These are phyloP conservation scores for Anisogramma anomala DNA, from an alignment of 2,329 filamentous ascomycete species.

Conservation along the genomic window DNA sequence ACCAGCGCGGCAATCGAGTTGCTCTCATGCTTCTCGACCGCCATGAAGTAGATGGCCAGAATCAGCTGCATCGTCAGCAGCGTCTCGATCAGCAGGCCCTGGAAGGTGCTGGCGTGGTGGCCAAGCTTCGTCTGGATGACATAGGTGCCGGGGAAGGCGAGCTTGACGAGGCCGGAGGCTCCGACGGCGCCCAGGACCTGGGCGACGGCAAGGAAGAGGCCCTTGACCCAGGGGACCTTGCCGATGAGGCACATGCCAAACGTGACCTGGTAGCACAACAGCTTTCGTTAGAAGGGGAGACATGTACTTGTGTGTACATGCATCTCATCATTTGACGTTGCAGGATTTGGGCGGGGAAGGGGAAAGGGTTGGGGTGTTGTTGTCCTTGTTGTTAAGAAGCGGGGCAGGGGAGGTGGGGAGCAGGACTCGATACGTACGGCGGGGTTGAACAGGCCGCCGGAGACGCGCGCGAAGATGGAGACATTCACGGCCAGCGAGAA, in stretches of 20 bases:
- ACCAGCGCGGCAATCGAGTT: conserved; percentile 29
- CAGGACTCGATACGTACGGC: conserved; percentile 6
- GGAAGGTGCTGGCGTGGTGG: conserved; percentile 29
- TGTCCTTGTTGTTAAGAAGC: no score
- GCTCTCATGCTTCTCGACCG: conserved; percentile 48
- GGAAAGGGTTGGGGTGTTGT: not conserved
- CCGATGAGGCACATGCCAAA: conserved; percentile 35
- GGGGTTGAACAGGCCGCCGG: conserved; percentile 13
- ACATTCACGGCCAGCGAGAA: conserved; percentile 13
- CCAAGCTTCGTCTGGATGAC: conserved; percentile 34
- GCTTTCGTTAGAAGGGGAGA: not conserved
- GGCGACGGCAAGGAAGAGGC: conserved; percentile 22
- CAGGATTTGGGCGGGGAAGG: not conserved
- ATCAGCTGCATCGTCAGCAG: conserved; percentile 40
- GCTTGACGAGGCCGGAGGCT: conserved; percentile 34
- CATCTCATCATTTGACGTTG: no score
- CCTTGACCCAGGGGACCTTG: conserved; percentile 29
- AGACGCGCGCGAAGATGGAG: conserved; percentile 11
- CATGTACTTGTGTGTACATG: no score
- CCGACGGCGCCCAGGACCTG: conserved; percentile 22
- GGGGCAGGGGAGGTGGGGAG: not conserved
- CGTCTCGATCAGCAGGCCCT: conserved; percentile 42
- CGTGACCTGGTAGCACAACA: conserved; percentile 19
- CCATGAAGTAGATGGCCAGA: conserved; percentile 44
- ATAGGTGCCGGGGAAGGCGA: conserved; percentile 20